Conservation (phyloP, 1,284 basidiomycete species). For the Fomitopsis pinicola region DNA sequence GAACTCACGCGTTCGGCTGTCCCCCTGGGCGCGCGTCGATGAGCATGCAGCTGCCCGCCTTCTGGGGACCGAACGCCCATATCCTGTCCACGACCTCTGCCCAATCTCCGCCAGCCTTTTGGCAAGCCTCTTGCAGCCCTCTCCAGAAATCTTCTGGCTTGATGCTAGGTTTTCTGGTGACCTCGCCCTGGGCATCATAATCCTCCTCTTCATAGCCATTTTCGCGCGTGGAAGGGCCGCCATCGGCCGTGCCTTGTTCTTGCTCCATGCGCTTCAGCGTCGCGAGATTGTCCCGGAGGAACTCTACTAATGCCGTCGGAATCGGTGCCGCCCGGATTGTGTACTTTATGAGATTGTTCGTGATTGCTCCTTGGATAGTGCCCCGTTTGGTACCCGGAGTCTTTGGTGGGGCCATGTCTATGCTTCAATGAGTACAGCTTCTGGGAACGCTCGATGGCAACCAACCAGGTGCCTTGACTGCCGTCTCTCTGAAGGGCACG, state of each 20-base stretch:
- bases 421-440: conserved; percentile 8
- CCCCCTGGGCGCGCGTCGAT: conserved; percentile 61
- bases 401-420: conserved; percentile 88
- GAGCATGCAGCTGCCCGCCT: conserved; percentile 84
- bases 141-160: conserved; percentile 81
- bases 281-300: conserved; percentile 73
- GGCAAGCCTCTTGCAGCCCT: conserved; percentile 61
- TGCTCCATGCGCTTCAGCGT: conserved; percentile 52
- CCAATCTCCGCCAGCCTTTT: conserved; percentile 82
- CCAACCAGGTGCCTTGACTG: conserved; percentile 73
- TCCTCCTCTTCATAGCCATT: conserved; percentile 33
- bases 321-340: conserved; percentile 82
- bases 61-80: conserved; percentile 91
- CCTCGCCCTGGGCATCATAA: conserved; percentile 52
- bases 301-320: conserved; percentile 63
- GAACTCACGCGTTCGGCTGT: conserved; percentile 50
- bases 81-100: conserved; percentile 65
- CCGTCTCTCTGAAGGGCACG: conserved; percentile 97
- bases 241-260: conserved; percentile 37
- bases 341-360: conserved; percentile 77
- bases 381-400: conserved; percentile 72
- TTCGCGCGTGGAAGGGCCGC: conserved; percentile 21
- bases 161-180: conserved; percentile 59
- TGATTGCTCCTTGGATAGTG: conserved; percentile 68
- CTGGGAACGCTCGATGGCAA: background rate